Percentiles rank a stretch among this genome's conserved stretches.
Evolutionary conservation across 306 rosid species (phyloP).

Genomic region (Argentina anserina): DNA sequence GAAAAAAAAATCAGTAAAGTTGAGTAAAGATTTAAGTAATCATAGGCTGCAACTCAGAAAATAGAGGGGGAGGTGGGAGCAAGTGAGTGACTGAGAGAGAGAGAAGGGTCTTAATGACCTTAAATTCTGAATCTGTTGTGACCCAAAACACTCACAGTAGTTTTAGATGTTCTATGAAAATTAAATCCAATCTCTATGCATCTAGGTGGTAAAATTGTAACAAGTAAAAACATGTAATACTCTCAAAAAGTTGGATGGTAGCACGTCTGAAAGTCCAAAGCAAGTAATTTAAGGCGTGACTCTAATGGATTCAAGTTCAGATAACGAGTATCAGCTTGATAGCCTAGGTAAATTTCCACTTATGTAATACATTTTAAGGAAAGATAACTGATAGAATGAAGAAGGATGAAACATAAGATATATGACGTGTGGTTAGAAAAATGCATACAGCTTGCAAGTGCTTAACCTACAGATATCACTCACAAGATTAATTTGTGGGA

Average conservation of each 20-base stretch:
- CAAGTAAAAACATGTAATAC: not conserved
- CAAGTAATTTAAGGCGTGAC: not conserved
- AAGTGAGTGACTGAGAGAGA: not conserved
- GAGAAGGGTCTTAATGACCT: not conserved
- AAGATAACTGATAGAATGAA: not conserved
- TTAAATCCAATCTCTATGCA: not conserved
- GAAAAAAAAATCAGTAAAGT: slow-evolving; percentile 24
- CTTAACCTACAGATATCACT: too few relatives aligned
- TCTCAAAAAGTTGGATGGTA: not conserved
- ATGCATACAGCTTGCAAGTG: not conserved
- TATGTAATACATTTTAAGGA: not conserved
- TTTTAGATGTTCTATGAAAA: not conserved
- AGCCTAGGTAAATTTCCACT: not conserved
- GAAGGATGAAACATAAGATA: not conserved
- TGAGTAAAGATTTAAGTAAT: slow-evolving; percentile 5
- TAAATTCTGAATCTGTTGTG: not conserved
- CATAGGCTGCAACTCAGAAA: not conserved
- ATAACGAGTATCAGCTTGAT: not conserved
- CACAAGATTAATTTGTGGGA: too few relatives aligned
- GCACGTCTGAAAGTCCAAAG: not conserved
- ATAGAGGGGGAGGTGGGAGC: not conserved
- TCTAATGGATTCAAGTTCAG: not conserved
- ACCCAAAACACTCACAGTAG: not conserved
- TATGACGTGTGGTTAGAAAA: not conserved
- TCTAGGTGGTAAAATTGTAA: not conserved